Percentiles rank a stretch among this genome's conserved stretches.
phyloP scores from a whole-genome alignment of 176 grass and related monocot species.

The Tillandsia leiboldiana region DNA sequence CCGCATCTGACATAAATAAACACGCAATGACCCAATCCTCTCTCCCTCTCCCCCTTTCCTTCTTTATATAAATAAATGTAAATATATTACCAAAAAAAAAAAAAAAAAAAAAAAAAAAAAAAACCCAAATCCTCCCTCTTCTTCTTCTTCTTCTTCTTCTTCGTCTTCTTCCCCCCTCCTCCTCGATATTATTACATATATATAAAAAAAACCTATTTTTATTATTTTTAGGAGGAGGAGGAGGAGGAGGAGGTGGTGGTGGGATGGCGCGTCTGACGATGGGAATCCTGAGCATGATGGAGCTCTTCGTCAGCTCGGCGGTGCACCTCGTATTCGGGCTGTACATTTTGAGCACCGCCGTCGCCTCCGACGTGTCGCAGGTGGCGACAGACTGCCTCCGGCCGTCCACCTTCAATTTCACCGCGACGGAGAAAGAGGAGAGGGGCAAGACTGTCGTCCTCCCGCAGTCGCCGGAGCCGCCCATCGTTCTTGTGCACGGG shows the following conservation, averaged over 20 bases:
- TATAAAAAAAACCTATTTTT: no score
- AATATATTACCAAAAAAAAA: no score
- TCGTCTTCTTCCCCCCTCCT: no score
- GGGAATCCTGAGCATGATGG: constrained; percentile 46
- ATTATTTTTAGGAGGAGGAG: no score
- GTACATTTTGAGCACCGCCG: constrained; percentile 87
- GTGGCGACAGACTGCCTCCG: constrained; percentile 39
- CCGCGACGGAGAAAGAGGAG: constrained; percentile 19
- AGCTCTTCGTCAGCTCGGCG: constrained; percentile 65
- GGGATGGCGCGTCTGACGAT: constrained; percentile 47
- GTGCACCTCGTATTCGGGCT: constrained; percentile 82
- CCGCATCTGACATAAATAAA: no score
- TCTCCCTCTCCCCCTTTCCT: no score
- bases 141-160: no score
- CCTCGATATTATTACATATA: no score
- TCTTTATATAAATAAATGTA: no score
- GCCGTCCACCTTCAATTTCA: constrained; percentile 37
- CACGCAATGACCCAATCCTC: no score
- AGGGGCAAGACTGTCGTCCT: constrained; percentile 39
- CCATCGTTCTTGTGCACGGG: constrained; percentile 91
- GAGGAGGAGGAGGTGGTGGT: neutral
- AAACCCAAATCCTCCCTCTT: no score
- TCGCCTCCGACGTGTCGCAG: constrained; percentile 85
- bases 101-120: no score
- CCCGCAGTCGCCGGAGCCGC: constrained; percentile 47